A percentile compares a stretch with the other conserved stretches of the same genome.
Conservation (phyloP, 2,329 filamentous ascomycete genomes). For the Neophaeococcomyces aloes region DNA sequence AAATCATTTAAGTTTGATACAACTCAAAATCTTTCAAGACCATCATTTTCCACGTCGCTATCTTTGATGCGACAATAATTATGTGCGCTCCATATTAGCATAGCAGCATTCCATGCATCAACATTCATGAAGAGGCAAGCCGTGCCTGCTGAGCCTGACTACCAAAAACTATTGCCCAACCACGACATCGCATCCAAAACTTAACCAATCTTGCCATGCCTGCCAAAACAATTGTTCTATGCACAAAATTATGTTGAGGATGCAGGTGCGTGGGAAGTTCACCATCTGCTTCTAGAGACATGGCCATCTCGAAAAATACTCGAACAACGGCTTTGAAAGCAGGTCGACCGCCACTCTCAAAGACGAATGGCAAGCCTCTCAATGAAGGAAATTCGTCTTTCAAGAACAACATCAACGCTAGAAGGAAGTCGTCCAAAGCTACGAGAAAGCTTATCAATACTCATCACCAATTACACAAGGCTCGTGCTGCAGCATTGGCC, state of each 20-base stretch:
- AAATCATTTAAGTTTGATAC: too few relatives aligned
- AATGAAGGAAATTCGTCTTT: background rate
- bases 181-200: too few relatives aligned
- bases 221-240: too few relatives aligned
- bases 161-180: too few relatives aligned
- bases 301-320: background rate
- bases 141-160: too few relatives aligned
- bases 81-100: too few relatives aligned
- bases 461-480: conserved; percentile 51
- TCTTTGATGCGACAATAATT: too few relatives aligned
- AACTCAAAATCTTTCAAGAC: too few relatives aligned
- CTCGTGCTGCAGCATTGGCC: conserved; percentile 41
- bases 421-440: conserved; percentile 40
- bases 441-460: conserved; percentile 49
- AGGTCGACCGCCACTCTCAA: conserved; percentile 14
- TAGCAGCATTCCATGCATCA: too few relatives aligned
- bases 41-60: too few relatives aligned
- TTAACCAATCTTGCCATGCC: too few relatives aligned
- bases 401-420: conserved; percentile 2
- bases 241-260: background rate
- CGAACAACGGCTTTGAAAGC: conserved; percentile 5
- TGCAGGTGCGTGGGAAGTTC: background rate
- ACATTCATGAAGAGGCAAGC: too few relatives aligned
- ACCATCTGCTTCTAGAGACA: background rate
- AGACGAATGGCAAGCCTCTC: background rate